phyloP scores from a whole-genome alignment of 2,329 filamentous ascomycete genomes.

The Mariannaea sp. region DNA sequence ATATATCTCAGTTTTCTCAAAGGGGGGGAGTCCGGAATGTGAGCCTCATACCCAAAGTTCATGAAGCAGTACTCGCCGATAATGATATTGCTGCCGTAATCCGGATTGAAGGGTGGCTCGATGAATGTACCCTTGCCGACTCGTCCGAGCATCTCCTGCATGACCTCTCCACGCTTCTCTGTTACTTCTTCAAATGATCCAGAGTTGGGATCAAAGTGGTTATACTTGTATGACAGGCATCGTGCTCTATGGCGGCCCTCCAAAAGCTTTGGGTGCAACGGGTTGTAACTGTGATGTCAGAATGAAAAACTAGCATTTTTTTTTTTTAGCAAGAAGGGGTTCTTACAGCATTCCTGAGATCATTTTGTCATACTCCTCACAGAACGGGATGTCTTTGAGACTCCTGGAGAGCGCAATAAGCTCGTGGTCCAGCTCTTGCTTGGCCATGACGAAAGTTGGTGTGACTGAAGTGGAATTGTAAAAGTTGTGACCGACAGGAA shows the following conservation, averaged over 20 bases:
- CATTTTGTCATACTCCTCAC: slow-evolving; percentile 28
- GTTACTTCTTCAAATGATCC: slow-evolving; percentile 21
- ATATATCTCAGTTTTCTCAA: neutral
- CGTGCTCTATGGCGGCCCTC: slow-evolving; percentile 33
- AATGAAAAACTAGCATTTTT: too few species aligned
- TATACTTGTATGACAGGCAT: slow-evolving; percentile 28
- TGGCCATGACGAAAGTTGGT: slow-evolving; percentile 6
- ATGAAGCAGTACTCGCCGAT: slow-evolving; percentile 68
- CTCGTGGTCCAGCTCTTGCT: slow-evolving; percentile 15
- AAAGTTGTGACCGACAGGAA: neutral
- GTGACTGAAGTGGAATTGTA: neutral
- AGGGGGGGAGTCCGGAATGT: neutral
- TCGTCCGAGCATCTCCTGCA: slow-evolving; percentile 26
- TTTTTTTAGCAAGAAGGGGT: too few species aligned
- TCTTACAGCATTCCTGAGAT: slow-evolving; percentile 26
- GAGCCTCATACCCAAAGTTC: slow-evolving; percentile 47
- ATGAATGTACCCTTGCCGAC: slow-evolving; percentile 52
- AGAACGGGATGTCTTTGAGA: slow-evolving; percentile 12
- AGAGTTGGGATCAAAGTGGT: slow-evolving; percentile 32
- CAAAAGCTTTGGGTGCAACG: slow-evolving; percentile 19
- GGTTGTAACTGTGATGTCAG: slow-evolving; percentile 27
- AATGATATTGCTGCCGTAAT: slow-evolving; percentile 69
- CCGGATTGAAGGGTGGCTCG: slow-evolving; percentile 65
- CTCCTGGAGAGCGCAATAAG: slow-evolving; percentile 21
- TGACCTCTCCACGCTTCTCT: slow-evolving; percentile 12